A percentile compares a stretch with the other conserved stretches of the same genome.
Conservation (phyloP, 305 asterid genomes). For the Fraxinus baroniana region DNA sequence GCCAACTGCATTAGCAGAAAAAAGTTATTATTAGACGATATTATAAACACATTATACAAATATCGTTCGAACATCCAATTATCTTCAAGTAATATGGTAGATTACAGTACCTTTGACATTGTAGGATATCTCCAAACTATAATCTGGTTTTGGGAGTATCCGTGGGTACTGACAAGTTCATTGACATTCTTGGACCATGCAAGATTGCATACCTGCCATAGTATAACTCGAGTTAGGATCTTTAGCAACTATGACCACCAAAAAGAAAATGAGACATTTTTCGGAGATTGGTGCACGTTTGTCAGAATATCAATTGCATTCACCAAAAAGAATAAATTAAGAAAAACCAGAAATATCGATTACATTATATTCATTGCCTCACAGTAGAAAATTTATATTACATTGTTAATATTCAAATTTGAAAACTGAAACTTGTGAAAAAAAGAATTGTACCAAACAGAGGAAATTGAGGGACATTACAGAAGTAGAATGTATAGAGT, state of each 20-base stretch:
- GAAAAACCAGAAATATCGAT: background rate
- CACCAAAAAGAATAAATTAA: background rate
- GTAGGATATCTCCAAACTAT: slow-evolving; percentile 94
- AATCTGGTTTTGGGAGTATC: slow-evolving; percentile 95
- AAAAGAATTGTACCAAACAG: background rate
- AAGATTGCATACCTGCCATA: slow-evolving; percentile 90
- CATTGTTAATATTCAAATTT: background rate
- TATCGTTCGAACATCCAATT: background rate
- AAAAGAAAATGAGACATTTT: background rate
- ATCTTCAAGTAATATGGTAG: slow-evolving; percentile 7
- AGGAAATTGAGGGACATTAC: background rate
- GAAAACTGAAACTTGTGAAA: background rate
- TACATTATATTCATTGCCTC: background rate
- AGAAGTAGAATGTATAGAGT: background rate
- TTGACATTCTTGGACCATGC: slow-evolving; percentile 98
- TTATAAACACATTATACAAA: background rate
- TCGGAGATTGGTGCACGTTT: background rate
- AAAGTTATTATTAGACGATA: slow-evolving; percentile 7
- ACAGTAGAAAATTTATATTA: background rate
- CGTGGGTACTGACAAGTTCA: slow-evolving; percentile 96
- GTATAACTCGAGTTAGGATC: slow-evolving; percentile 22
- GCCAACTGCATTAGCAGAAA: slow-evolving; percentile 63
- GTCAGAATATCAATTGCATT: background rate
- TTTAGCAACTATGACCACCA: background rate
- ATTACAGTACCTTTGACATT: slow-evolving; percentile 76